Evolutionary conservation across 106 monocot species (phyloP).

Genomic region (Platanthera guangdongensis): DNA sequence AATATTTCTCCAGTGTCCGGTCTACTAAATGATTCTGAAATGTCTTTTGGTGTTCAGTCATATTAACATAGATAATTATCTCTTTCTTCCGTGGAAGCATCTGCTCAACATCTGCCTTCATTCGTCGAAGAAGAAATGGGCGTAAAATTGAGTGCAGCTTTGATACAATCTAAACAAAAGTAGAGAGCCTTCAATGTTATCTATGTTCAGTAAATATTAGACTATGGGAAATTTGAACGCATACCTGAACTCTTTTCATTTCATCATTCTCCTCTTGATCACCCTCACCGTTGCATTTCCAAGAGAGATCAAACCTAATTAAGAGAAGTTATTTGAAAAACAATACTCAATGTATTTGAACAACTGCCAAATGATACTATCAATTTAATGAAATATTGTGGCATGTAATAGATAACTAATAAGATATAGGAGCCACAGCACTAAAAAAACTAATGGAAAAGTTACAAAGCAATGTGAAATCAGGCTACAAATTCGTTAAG

Average conservation of each 20-base stretch:
- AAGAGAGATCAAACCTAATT: constrained; percentile 78
- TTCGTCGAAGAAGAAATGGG: constrained; percentile 83
- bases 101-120: constrained; percentile 94
- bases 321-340: neutral
- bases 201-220: neutral
- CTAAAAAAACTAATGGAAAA: too few relatives aligned
- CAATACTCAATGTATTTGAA: neutral
- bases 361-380: neutral
- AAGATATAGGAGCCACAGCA: neutral
- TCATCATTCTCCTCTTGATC: constrained; percentile 58
- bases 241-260: constrained; percentile 69
- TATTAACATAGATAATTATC: constrained; percentile 92
- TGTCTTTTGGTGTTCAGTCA: constrained; percentile 78
- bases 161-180: constrained; percentile 54
- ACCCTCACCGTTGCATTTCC: constrained; percentile 35
- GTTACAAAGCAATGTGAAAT: too few relatives aligned
- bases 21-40: constrained; percentile 71
- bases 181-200: neutral
- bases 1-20: constrained; percentile 65
- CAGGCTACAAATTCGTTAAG: too few relatives aligned
- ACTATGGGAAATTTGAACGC: neutral
- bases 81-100: constrained; percentile 94
- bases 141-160: constrained; percentile 90
- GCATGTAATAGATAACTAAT: neutral
- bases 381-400: too few relatives aligned